Evolutionary conservation across 163 green algal species (phyloP).

Genomic region (Smithsoniella earleae): DNA sequence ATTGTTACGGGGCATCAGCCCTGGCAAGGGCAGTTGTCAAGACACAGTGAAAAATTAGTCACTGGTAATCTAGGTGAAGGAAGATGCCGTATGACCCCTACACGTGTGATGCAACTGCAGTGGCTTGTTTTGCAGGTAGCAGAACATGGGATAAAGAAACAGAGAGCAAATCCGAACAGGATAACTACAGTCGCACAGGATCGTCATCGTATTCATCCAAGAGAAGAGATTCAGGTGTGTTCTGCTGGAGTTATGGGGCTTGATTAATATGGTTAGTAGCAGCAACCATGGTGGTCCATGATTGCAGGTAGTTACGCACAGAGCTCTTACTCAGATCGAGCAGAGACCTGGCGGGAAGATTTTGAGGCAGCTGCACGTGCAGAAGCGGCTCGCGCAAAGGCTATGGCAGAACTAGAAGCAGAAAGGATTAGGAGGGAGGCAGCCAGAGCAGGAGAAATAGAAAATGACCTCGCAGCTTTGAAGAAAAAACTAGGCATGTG

Average conservation of each 20-base stretch:
- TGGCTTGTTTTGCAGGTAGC: no score
- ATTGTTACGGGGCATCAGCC: no score
- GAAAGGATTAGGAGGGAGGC: background rate
- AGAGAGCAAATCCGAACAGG: no score
- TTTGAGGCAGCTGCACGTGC: background rate
- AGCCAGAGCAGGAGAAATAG: background rate
- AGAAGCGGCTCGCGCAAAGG: background rate
- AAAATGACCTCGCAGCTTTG: conserved; percentile 13
- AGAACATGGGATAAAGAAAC: no score
- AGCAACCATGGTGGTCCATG: background rate
- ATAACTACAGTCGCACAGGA: no score
- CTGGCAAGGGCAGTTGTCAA: no score
- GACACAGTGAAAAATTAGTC: no score
- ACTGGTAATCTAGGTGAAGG: no score
- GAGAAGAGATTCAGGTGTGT: background rate
- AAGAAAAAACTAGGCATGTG: conserved; percentile 21
- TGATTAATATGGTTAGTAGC: background rate
- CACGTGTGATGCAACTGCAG: no score
- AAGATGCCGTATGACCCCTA: no score
- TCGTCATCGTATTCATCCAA: background rate
- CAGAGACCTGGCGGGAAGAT: background rate
- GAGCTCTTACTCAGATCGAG: background rate
- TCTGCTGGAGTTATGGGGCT: background rate
- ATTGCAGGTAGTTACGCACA: background rate
- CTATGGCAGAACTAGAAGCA: background rate